Base-by-base conservation (phyloP, 768 basidiomycete species). In the Boletus eberwhitei region DNA sequence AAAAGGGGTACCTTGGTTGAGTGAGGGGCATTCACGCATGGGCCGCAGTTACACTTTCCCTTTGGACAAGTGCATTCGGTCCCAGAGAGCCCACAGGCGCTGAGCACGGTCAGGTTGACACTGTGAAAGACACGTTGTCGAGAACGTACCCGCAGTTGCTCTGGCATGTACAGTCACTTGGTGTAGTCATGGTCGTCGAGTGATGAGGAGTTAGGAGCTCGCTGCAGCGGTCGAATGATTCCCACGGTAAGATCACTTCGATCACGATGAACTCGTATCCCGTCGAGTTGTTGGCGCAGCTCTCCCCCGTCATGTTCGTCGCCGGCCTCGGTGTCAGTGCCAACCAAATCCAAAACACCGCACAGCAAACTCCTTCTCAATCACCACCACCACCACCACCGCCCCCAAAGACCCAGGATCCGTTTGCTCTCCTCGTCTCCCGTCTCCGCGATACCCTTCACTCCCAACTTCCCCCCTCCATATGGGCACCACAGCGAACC, bases 231-330 rank as follows among this genome's bases (percentile, higher is more conserved):
- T 29, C n/a, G 6, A 3, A 22, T 0, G 0, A 3, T 48, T 52
- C 59, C 42, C 55, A 48, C 49, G 55, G 36, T n/a, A 0, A 22
- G 39, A 17, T 53, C n/a, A 19, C 41, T 5, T 21, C 24, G 41
- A 43, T 49, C 39, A 35, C 51, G 40, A 95, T 97, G 95, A 95
- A 95, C 72, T 90, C 90, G 32, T 97, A 96, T 76, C 95, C 94
- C 19, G 76, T 83, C 54, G 93, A 98, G 75, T 77, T 98, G 58
- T 77, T 97, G 60, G 78, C 82, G n/a, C 94, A 97, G 69, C 82
- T 92, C 40, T 86, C 84, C 19, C 96, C 96, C 14, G 85, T 98
- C 37, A 90, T 98, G 90, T 96, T 97, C 67, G 89, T 94, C 19
- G 92, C 93, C 24, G 95, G 95, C 2, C 81, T 97, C 42, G 52